Base-by-base conservation (phyloP, 2,329 filamentous ascomycete species). In the Pestalotiopsis sp. region DNA sequence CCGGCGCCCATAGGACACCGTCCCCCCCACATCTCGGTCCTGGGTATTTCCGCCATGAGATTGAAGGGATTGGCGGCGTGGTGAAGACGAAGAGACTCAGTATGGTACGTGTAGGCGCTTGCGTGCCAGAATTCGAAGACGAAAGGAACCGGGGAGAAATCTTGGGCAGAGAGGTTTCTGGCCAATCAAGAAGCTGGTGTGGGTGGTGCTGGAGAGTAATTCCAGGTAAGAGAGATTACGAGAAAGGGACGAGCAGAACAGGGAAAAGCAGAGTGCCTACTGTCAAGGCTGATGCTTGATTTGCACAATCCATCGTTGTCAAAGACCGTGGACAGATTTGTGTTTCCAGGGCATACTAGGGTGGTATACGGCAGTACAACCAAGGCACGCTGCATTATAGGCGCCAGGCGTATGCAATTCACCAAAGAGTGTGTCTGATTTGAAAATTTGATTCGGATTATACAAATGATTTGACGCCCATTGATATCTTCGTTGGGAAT, bases 41-140 rank as follows among this genome's bases (percentile, higher is more conserved):
- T 0, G 94, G 94, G 3, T 98, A 97, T 76, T 87, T 90, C 68
- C 87, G 93, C 57, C 94, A 97, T 76, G 95, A 98, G 80, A 93
- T 98, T 69, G 93, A 97, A 76, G 95, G 95, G 2, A 93, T 98
- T 59, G 95, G 95, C 12, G 95, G 95, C 0, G 88, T 92, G 14
- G 89, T 98, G 66, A 97, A 97, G 84, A 92, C 91, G 70, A 97
- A 95, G 81, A 86, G 92, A n/a, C 93, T 96, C 74, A 91, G 91
- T 75, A 91, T 93, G 82, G 89, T 97, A 5, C 88, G 87, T 69
- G 90, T 98, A 0, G 95, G 95, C 1, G 92, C 92, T 4, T 93
- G 92, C 70, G 95, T 98, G 13, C 92, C 92, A 70, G 93, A 97
- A 78, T 94, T 91, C 82, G 92, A 93, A 72, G 93, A 95, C 76